Conservation (phyloP, 108 stramenopile genomes). For the Discostella stelligeroides region DNA sequence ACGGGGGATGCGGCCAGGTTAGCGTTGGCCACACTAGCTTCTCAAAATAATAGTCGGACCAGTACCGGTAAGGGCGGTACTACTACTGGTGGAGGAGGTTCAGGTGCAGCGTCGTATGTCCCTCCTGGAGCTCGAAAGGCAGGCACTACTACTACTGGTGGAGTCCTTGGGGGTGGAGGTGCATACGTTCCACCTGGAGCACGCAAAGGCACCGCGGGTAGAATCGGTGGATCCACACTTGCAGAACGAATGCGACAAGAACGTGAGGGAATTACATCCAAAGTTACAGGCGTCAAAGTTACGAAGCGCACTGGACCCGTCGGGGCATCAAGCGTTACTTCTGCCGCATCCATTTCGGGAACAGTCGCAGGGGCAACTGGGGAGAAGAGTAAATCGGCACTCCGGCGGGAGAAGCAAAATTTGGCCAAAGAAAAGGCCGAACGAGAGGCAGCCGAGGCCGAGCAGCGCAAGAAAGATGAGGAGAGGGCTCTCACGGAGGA, state of each 20-base stretch:
- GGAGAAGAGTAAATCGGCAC: conserved; percentile 79
- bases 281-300: conserved; percentile 54
- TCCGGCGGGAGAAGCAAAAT: conserved; percentile 71
- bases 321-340: conserved; percentile 49
- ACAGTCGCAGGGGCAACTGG: conserved; percentile 10
- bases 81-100: conserved; percentile 42
- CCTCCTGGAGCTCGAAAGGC: conserved; percentile 73
- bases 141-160: not conserved
- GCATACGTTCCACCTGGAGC: conserved; percentile 82
- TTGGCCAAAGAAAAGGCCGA: conserved; percentile 58
- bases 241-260: conserved; percentile 84
- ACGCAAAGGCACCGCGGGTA: conserved; percentile 34
- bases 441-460: conserved; percentile 54
- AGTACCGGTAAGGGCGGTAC: conserved; percentile 20
- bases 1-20: conserved; percentile 44
- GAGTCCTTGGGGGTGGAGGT: conserved; percentile 29
- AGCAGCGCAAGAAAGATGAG: conserved; percentile 39
- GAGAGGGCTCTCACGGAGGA: conserved; percentile 33
- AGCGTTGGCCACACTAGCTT: conserved; percentile 33
- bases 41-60: conserved; percentile 1
- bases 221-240: conserved; percentile 60
- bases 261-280: conserved; percentile 70
- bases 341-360: conserved; percentile 49
- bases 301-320: conserved; percentile 36
- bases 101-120: conserved; percentile 60